Evolutionary conservation across 2,329 filamentous ascomycete species (phyloP), one percentile per base, ranked within the genome.

Genomic region (Chaetoscypha palmicola): DNA sequence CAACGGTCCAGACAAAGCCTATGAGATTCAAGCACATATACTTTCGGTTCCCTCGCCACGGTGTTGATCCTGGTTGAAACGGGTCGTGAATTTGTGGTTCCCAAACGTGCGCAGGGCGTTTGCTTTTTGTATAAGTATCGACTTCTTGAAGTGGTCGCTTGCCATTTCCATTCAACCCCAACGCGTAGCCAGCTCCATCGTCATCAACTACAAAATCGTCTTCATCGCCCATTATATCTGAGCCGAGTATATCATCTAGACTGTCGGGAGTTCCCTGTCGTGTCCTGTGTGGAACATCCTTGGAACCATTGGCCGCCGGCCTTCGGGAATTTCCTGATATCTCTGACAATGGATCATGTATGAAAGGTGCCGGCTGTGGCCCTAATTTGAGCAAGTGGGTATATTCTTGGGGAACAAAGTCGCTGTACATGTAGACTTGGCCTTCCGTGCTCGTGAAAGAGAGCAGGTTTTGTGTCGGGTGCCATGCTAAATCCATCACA

Each of bases 1-100:
- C 86, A 14, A 98, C 87, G 0, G 91, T 97, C 88, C 92, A 98
- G 7, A 96, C 86, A 59, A 94, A 92, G 1, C 94, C 92, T 41
- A 90, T 86, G 47, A 98, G 69, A 61, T 97, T 97, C 31, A 97
- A 76, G 59, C 88, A 95, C 1, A 98, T 74, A 61, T 98, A 95
- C 60, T 91, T 87, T 51, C 92, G 76, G 63, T 95, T 92, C 1
- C 92, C 92, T 50, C 88, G 80, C 94, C 92, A 98, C 0, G 91
- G 91, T 0, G 92, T 98, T 42, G 89, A 90, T 1, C 92, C 91
- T 0, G 91, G 87, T 62, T 98, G 94, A 62, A 98, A 94, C 2
- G 91, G 69, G 41, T 83, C 79, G 56, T 98, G 94, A 26, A 85
- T 76, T 55, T 80, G 75, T 1, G 89, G 82, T 51, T 62, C 54